Evolutionary conservation across 208 protist genomes (phyloP).

Genomic region (Trypanosomatidae sp.): DNA sequence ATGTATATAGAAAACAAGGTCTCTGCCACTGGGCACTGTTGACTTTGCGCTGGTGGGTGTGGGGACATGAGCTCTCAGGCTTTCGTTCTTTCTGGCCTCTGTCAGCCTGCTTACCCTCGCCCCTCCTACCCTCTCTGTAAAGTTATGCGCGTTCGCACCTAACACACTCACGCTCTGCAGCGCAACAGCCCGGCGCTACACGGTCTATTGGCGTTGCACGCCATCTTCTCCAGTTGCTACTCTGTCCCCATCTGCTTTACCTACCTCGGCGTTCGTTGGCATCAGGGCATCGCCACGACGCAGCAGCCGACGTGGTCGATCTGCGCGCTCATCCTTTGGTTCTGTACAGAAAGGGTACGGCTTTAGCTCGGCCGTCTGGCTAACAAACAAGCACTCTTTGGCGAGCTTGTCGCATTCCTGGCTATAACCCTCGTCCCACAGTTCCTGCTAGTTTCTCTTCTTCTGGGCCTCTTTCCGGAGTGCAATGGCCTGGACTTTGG

Average conservation of each 20-base stretch:
- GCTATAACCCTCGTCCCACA: conserved; percentile 56
- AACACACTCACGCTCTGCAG: conserved; percentile 57
- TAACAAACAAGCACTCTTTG: conserved; percentile 48
- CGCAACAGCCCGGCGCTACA: conserved; percentile 53
- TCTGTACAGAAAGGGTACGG: conserved; percentile 43
- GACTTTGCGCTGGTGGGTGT: neutral
- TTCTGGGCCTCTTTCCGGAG: conserved; percentile 36
- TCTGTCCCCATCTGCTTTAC: conserved; percentile 48
- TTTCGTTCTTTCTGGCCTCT: neutral
- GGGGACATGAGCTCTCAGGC: neutral
- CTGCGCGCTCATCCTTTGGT: conserved; percentile 49
- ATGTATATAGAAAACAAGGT: neutral
- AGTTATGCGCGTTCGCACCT: conserved; percentile 67
- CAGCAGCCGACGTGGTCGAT: conserved; percentile 46
- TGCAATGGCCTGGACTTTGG: conserved; percentile 61
- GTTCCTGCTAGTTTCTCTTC: conserved; percentile 45
- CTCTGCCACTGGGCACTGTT: neutral
- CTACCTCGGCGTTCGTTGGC: conserved; percentile 43
- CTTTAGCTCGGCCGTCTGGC: conserved; percentile 44
- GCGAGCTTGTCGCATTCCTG: conserved; percentile 49
- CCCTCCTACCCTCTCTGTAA: neutral
- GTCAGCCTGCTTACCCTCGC: no score
- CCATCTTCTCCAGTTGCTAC: conserved; percentile 57
- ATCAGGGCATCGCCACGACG: conserved; percentile 10
- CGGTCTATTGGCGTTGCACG: conserved; percentile 43